Conservation (phyloP, 83 land plant genomes). For the Diphasiastrum complanatum region DNA sequence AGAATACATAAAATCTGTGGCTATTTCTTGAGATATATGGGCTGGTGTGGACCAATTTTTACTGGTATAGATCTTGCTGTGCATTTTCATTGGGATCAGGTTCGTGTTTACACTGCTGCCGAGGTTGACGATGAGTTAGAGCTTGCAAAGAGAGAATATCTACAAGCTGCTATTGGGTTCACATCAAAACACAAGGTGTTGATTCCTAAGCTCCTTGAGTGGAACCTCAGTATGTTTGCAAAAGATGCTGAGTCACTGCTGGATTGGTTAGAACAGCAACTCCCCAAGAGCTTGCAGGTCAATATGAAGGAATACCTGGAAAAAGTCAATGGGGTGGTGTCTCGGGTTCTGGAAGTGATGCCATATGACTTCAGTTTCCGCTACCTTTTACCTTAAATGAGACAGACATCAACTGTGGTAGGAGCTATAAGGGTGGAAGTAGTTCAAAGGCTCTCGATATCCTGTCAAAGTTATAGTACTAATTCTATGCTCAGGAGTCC, state of each 20-base stretch:
- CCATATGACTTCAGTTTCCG: slow-evolving; percentile 13
- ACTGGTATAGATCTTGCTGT: background rate
- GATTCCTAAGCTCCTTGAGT: slow-evolving; percentile 9
- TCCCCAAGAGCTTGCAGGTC: background rate
- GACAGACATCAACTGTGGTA: too few species aligned
- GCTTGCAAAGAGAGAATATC: slow-evolving; percentile 7
- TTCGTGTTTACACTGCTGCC: slow-evolving; percentile 3
- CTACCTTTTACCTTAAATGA: too few species aligned
- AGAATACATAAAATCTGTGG: background rate
- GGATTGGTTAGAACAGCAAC: slow-evolving; percentile 6
- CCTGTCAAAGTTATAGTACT: too few species aligned
- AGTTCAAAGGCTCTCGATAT: too few species aligned
- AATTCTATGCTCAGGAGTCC: too few species aligned
- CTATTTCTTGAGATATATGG: background rate
- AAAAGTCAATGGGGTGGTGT: background rate
- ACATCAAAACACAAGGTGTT: background rate
- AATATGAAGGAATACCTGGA: background rate
- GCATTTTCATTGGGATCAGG: too few species aligned
- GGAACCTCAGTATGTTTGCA: slow-evolving; percentile 11
- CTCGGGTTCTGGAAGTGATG: background rate
- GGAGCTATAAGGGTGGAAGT: too few species aligned
- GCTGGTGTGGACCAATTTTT: background rate
- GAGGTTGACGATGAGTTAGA: slow-evolving; percentile 9
- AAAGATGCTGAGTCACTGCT: slow-evolving; percentile 4
- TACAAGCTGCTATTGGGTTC: slow-evolving; percentile 4